phyloP scores from a whole-genome alignment of 2,329 filamentous ascomycete genomes.

The Cercospora citrullina region DNA sequence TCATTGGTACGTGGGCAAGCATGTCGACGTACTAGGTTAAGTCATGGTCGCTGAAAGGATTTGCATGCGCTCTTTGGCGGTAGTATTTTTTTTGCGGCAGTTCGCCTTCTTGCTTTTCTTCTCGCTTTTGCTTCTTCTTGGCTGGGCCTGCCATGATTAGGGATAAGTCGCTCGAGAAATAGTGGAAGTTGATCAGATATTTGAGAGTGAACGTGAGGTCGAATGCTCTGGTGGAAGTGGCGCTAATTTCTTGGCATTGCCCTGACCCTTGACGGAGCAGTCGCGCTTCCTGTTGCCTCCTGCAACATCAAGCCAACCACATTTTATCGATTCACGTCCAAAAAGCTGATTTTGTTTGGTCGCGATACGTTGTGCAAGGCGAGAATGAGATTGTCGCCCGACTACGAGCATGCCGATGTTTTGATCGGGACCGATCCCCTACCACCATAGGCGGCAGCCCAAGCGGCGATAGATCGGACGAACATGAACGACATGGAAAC shows the following conservation, averaged over 20 bases:
- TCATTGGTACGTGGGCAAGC: no score
- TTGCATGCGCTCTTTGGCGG: constrained; percentile 92
- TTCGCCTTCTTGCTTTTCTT: constrained; percentile 51
- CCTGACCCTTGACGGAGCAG: background rate
- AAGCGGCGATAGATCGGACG: background rate
- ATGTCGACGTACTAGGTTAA: constrained; percentile 71
- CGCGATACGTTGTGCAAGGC: background rate
- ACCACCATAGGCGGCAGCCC: background rate
- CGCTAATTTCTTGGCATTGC: background rate
- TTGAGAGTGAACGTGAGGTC: background rate
- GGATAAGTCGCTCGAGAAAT: no score
- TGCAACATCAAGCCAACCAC: background rate
- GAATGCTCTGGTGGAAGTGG: background rate
- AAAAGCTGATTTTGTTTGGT: background rate
- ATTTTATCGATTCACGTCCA: background rate
- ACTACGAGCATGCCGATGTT: background rate
- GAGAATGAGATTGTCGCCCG: background rate
- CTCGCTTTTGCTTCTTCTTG: constrained; percentile 48
- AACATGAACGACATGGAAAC: background rate
- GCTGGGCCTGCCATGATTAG: constrained; percentile 43
- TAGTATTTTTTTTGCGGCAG: constrained; percentile 95
- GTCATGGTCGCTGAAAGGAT: constrained; percentile 93
- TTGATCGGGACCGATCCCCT: background rate
- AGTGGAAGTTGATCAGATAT: background rate
- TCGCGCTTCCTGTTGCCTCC: background rate